These are phyloP conservation scores for Rhododendron molle DNA, from an alignment of 148 eudicot species.

Conservation along the genomic window DNA sequence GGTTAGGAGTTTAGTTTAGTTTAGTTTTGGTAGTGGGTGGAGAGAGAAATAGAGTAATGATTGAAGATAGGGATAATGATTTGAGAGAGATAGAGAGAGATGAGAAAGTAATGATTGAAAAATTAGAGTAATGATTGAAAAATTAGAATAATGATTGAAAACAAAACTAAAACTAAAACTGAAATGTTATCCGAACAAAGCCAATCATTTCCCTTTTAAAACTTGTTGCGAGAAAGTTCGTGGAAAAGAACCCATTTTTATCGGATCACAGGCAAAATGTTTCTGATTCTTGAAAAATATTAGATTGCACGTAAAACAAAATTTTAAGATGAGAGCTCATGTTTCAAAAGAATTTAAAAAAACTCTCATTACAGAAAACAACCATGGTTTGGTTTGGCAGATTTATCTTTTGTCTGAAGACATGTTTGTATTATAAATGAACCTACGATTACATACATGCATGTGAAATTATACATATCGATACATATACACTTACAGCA, in stretches of 20 bases:
- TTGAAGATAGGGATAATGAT: no score
- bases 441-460: background rate
- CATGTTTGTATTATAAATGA: background rate
- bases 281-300: background rate
- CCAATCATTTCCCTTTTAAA: background rate
- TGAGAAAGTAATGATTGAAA: no score
- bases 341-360: background rate
- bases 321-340: background rate
- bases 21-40: no score
- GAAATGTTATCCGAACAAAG: no score
- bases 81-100: no score
- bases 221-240: background rate
- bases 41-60: no score
- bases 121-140: no score
- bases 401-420: background rate
- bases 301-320: background rate
- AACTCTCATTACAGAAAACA: background rate
- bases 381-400: background rate
- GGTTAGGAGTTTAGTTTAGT: no score
- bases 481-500: slow-evolving; percentile 50
- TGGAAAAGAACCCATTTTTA: background rate
- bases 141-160: no score
- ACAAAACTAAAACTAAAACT: no score
- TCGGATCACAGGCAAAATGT: background rate
- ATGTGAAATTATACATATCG: background rate